Percentiles rank a stretch among this genome's conserved stretches.
phyloP scores from a whole-genome alignment of 768 basidiomycete species.

The Pleurotus giganteus region DNA sequence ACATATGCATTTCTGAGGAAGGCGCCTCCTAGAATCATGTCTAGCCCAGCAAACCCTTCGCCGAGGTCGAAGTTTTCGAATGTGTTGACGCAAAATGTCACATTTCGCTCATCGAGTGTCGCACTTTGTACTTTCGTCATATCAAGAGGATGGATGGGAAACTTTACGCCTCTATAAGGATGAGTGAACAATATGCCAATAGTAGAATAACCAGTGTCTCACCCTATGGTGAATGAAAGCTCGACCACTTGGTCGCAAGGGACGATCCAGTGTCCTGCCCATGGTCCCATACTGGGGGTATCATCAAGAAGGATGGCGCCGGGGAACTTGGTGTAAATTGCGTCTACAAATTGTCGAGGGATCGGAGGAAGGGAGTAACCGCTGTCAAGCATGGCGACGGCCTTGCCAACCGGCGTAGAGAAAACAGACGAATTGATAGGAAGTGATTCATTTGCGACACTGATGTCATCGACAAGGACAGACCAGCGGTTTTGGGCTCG shows the following conservation, averaged over 20 bases:
- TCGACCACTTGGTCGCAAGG: slow-evolving; percentile 67
- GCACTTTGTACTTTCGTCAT: slow-evolving; percentile 26
- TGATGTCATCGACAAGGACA: slow-evolving; percentile 43
- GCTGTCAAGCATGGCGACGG: slow-evolving; percentile 64
- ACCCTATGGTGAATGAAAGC: slow-evolving; percentile 63
- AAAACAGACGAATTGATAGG: slow-evolving; percentile 43
- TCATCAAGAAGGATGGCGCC: slow-evolving; percentile 41
- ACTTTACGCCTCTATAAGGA: slow-evolving; percentile 35
- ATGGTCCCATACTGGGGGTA: slow-evolving; percentile 29
- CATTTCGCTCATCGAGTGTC: slow-evolving; percentile 22
- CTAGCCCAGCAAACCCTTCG: slow-evolving; percentile 47
- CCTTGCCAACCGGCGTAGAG: slow-evolving; percentile 34
- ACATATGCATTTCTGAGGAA: slow-evolving; percentile 46
- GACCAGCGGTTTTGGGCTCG: slow-evolving; percentile 55
- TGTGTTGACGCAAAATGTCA: slow-evolving; percentile 26
- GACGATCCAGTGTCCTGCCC: slow-evolving; percentile 53
- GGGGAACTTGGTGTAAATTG: slow-evolving; percentile 56
- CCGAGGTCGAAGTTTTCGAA: slow-evolving; percentile 30
- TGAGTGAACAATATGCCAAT: not conserved
- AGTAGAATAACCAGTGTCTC: slow-evolving; percentile 15
- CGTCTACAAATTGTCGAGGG: slow-evolving; percentile 44
- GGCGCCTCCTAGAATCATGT: slow-evolving; percentile 71
- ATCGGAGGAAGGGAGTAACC: slow-evolving; percentile 70
- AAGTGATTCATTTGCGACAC: slow-evolving; percentile 57
- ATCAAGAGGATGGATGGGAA: slow-evolving; percentile 69